Evolutionary conservation across 352 stramenopile species (phyloP), one percentile per base, ranked within the genome.

Genomic region (Phytophthora sojae): DNA sequence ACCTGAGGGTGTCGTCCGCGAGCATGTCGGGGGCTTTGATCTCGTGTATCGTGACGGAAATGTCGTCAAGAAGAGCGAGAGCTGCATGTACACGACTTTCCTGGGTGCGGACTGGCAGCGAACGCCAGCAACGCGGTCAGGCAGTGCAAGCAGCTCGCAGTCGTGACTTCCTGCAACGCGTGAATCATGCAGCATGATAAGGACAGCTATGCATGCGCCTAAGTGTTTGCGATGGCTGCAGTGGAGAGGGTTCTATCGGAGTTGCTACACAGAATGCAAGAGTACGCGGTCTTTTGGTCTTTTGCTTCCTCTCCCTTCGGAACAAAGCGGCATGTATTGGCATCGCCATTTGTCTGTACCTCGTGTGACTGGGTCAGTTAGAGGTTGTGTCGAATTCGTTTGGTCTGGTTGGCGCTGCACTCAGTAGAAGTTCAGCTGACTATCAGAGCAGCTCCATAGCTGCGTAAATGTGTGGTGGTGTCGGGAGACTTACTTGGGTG

Each of bases 21-120:
- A 94, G 15, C 84, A 82, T 29, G 74, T 92, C 15, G 86, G 87
- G 9, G 85, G 85, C 30, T 96, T 96, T 62, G 86, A 93, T 63
- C 71, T 95, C n/a, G 86, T 96, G 9, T 94, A 89, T 63, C 82
- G 81, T 19, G 85, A 96, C 47, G 87, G 85, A 4, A 75, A 80
- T 44, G 68, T 90, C 39, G 47, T 64, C 12, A 83, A 84, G 55
- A 90, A 89, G 69, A 84, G 65, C 30, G 87, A 94, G 57, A 81
- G 76, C 57, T 88, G 85, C 61, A 75, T 86, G 66, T 93, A 96
- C 73, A 90, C 86, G 30, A 94, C 89, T 50, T 88, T 86, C 30
- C 69, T 95, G 0, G 86, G 86, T 5, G 75, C 83, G 0, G 85
- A 94, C 42, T 82, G 88, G 64, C 83, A 85, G 44, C 83, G 77